Base-by-base conservation (phyloP, 805 yeast genomes). In the Torulaspora indica region DNA sequence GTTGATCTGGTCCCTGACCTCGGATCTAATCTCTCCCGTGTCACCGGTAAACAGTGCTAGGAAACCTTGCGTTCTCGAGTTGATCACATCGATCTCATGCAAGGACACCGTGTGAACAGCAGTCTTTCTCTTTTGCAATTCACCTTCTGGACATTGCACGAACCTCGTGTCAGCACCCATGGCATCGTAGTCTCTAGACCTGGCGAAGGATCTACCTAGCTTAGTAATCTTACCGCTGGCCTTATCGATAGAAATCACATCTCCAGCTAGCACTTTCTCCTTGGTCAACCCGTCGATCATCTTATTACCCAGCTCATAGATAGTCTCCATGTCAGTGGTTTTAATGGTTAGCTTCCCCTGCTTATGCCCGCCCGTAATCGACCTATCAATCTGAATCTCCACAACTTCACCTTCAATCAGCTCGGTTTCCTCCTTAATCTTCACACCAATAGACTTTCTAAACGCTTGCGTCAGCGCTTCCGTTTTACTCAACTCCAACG, bases 61-160 rank as follows among this genome's bases (percentile, higher is more conserved):
- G 59, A 95, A 95, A 24, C 99, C 99, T 69, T 93, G 98, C 14
- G 96, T 90, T 66, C 96, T 82, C 12, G 98, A 89, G 70, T 93
- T 93, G 63, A 95, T 95, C 42, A 91, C 96, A 69, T 93, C 99
- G 56, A 93, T 86, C 68, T 93, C 99, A 69, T 93, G 98, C 55
- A 93, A 74, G 1, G 97, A 87, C n/a, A 93, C 97, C 1, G 96
- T 95, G 69, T 93, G 99, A 28, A 90, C 96, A 28, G 89, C 95
- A 61, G 89, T 95, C 63, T 87, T 88, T 60, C 97, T 81, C 63
- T 87, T 86, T 71, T 93, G 98, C 61, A 93, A 78, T 72, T 93
- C 99, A 45, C 99, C 99, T 66, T 93, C 97, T 31, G 99, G 99
- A 64, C 96, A 85, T 68, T 93, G 97, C 46, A 93, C 96, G 65